phyloP scores from a whole-genome alignment of 2,329 filamentous ascomycete species.

The Calonectria multiphialidica region DNA sequence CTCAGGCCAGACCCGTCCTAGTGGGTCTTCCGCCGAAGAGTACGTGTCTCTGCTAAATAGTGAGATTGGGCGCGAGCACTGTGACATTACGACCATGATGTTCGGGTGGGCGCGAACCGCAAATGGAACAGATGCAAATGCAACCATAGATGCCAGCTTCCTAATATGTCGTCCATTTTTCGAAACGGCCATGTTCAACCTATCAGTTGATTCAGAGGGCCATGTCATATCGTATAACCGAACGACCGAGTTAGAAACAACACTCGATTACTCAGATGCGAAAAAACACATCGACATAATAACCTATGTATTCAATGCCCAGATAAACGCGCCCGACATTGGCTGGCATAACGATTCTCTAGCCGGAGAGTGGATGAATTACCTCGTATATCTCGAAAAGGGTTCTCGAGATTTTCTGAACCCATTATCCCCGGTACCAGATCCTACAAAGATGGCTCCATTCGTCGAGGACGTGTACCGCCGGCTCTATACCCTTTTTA shows the following conservation, averaged over 20 bases:
- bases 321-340: constrained; percentile 3
- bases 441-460: constrained; percentile 30
- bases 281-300: constrained; percentile 29
- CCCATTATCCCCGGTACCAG: constrained; percentile 33
- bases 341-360: constrained; percentile 62
- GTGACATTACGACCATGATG: constrained; percentile 25
- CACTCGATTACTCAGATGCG: constrained; percentile 32
- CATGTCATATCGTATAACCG: constrained; percentile 37
- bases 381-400: constrained; percentile 52
- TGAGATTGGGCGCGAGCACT: neutral
- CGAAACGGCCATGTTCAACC: constrained; percentile 49
- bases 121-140: constrained; percentile 15
- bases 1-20: neutral
- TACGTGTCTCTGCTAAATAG: neutral
- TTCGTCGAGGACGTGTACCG: constrained; percentile 41
- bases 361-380: constrained; percentile 59
- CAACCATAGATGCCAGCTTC: constrained; percentile 32
- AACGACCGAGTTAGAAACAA: constrained; percentile 22
- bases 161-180: constrained; percentile 43
- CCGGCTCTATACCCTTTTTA: constrained; percentile 39
- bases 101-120: constrained; percentile 40
- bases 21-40: constrained; percentile 12
- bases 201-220: constrained; percentile 44
- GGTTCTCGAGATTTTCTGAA: constrained; percentile 51
- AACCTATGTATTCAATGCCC: constrained; percentile 12